Conservation (phyloP, 2,329 filamentous ascomycete genomes). For the Stagonosporopsis tanaceti region DNA sequence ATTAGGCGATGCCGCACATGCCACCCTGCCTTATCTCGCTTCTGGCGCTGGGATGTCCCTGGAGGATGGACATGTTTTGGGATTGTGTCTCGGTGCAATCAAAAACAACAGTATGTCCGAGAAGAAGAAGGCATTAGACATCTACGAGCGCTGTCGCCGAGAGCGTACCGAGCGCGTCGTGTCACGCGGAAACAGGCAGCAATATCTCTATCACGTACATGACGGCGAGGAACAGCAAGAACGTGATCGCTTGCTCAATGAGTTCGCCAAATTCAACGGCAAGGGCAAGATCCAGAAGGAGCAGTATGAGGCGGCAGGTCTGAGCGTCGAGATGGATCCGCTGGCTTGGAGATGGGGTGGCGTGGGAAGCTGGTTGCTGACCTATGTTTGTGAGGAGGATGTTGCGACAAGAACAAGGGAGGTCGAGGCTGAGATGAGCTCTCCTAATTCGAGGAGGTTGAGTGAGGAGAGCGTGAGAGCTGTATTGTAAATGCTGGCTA, state of each 20-base stretch:
- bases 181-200: slow-evolving; percentile 66
- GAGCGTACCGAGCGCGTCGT: slow-evolving; percentile 68
- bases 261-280: slow-evolving; percentile 42
- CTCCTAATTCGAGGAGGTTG: neutral
- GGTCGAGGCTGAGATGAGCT: slow-evolving; percentile 21
- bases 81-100: slow-evolving; percentile 61
- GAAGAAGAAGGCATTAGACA: slow-evolving; percentile 49
- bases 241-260: slow-evolving; percentile 53
- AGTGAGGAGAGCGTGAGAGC: slow-evolving; percentile 26
- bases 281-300: slow-evolving; percentile 30
- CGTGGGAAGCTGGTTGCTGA: slow-evolving; percentile 46
- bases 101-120: slow-evolving; percentile 49
- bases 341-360: slow-evolving; percentile 50
- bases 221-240: slow-evolving; percentile 66
- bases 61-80: slow-evolving; percentile 67
- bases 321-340: slow-evolving; percentile 41
- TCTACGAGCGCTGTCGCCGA: slow-evolving; percentile 67
- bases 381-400: slow-evolving; percentile 46
- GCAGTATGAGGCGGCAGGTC: slow-evolving; percentile 28
- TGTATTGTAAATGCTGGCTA: slow-evolving; percentile 22
- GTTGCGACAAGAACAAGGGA: slow-evolving; percentile 42
- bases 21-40: slow-evolving; percentile 69
- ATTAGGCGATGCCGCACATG: slow-evolving; percentile 70
- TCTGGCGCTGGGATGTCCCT: slow-evolving; percentile 67
- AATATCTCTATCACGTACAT: slow-evolving; percentile 68